Percentiles rank a stretch among this genome's conserved stretches.
phyloP scores from a whole-genome alignment of 352 stramenopile species.

The Pythium dissotocum region DNA sequence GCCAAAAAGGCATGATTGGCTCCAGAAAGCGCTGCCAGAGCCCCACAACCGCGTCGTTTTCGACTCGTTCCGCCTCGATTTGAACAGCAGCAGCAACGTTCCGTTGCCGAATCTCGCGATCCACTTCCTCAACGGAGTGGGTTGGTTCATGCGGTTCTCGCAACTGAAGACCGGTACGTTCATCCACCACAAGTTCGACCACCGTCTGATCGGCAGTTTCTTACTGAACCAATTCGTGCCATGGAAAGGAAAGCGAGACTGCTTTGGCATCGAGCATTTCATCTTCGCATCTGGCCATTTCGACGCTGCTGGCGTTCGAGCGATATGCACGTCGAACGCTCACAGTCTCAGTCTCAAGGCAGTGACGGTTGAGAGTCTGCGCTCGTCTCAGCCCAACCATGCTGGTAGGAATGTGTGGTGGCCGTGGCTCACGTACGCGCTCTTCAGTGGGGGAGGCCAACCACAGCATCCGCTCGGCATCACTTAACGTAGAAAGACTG shows the following conservation, averaged over 20 bases:
- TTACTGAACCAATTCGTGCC: too few relatives aligned
- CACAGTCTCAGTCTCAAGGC: too few relatives aligned
- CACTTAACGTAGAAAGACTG: slow-evolving; percentile 3
- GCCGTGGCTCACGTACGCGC: slow-evolving; percentile 21
- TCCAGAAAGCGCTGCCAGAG: too few relatives aligned
- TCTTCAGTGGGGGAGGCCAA: slow-evolving; percentile 19
- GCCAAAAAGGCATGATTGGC: too few relatives aligned
- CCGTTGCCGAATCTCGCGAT: slow-evolving; percentile 15
- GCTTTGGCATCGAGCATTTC: too few relatives aligned
- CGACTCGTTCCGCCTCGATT: slow-evolving; percentile 13
- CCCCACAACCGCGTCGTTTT: too few relatives aligned
- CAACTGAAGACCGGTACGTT: slow-evolving; percentile 2
- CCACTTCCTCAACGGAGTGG: slow-evolving; percentile 19
- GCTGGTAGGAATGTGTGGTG: slow-evolving; percentile 12
- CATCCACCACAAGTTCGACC: slow-evolving; percentile 10
- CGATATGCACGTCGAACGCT: slow-evolving; percentile 15
- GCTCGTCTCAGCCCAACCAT: background rate
- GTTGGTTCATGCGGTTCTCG: slow-evolving; percentile 18
- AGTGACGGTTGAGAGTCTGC: too few relatives aligned
- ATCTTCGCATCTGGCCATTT: too few relatives aligned
- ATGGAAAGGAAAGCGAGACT: too few relatives aligned
- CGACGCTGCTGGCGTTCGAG: too few relatives aligned
- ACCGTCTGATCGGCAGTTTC: too few relatives aligned
- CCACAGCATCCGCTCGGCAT: slow-evolving; percentile 6
- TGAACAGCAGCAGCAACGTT: slow-evolving; percentile 3